These are phyloP conservation scores for Linum lewisii DNA, from an alignment of 345 rosid species.

Conservation along the genomic window DNA sequence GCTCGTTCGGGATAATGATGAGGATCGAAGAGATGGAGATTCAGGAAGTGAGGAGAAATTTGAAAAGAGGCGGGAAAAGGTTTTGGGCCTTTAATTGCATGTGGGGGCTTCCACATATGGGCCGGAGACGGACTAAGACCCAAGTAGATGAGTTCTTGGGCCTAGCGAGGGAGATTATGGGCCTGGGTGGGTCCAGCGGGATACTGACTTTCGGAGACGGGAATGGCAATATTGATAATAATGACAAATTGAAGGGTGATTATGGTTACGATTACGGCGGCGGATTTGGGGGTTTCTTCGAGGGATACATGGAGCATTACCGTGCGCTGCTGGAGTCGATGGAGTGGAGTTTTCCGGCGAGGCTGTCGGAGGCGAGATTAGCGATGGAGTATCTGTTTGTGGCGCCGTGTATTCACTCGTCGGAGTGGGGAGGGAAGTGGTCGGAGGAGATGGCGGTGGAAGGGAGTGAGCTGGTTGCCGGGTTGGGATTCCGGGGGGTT, in stretches of 20 bases:
- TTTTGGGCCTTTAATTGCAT: conserved; percentile 20
- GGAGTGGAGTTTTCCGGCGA: conserved; percentile 20
- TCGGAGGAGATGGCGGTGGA: conserved; percentile 24
- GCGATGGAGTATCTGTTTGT: conserved; percentile 41
- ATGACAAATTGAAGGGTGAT: conserved; percentile 8
- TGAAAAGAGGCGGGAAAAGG: conserved; percentile 8
- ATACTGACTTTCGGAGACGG: conserved; percentile 33
- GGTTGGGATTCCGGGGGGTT: conserved; percentile 13
- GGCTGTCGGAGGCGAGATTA: conserved; percentile 30
- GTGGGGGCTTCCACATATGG: conserved; percentile 21
- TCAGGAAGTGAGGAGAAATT: conserved; percentile 2
- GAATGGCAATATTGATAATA: conserved; percentile 5
- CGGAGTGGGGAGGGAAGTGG: conserved; percentile 32
- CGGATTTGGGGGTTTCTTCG: conserved; percentile 27
- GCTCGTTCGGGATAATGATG: conserved; percentile 10
- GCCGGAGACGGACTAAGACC: neutral
- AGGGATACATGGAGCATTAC: conserved; percentile 21
- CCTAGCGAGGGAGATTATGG: neutral
- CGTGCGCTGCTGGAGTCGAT: conserved; percentile 32
- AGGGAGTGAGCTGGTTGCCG: conserved; percentile 5
- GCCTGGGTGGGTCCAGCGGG: conserved; percentile 9
- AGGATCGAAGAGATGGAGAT: conserved; percentile 12
- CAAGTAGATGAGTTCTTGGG: neutral
- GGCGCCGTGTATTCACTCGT: conserved; percentile 26
- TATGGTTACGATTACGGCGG: too few species aligned